Evolutionary conservation across 495 filamentous ascomycete genomes (phyloP).

Genomic region (Neurospora discreta): DNA sequence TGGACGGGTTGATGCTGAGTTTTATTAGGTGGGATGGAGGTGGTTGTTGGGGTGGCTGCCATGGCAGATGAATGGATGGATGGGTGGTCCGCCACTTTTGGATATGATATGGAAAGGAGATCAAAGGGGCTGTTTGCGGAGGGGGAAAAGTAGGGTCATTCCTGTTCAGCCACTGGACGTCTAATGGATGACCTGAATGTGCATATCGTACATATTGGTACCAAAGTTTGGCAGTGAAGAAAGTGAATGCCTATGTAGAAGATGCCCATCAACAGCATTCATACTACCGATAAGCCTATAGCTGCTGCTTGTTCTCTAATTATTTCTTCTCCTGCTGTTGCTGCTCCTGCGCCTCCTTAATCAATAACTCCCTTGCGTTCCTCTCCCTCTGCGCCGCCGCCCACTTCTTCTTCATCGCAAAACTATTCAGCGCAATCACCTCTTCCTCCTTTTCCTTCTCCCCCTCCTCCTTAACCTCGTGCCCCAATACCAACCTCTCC

Average conservation of each 20-base stretch:
- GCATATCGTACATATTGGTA: not conserved
- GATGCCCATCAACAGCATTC: not conserved
- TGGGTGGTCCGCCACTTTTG: not conserved
- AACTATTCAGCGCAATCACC: not conserved
- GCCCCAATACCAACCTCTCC: slow-evolving; percentile 12
- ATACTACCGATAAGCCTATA: not conserved
- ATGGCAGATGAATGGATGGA: not conserved
- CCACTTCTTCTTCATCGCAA: not conserved
- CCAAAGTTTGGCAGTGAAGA: not conserved
- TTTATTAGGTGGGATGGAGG: slow-evolving; percentile 32
- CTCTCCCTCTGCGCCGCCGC: not conserved
- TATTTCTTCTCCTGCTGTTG: not conserved
- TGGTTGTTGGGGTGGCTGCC: not conserved
- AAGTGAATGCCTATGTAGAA: not conserved
- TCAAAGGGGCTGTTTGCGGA: not conserved
- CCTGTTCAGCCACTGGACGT: not conserved
- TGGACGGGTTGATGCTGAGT: slow-evolving; percentile 60
- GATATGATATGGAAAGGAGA: not conserved
- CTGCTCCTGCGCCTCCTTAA: not conserved
- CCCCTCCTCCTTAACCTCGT: not conserved
- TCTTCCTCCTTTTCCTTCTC: not conserved
- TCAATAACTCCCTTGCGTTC: not conserved
- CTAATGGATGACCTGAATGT: not conserved
- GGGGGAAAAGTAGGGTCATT: not conserved
- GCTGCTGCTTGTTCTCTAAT: not conserved